phyloP scores from a whole-genome alignment of 495 filamentous ascomycete genomes.

The Penicillium canescens region DNA sequence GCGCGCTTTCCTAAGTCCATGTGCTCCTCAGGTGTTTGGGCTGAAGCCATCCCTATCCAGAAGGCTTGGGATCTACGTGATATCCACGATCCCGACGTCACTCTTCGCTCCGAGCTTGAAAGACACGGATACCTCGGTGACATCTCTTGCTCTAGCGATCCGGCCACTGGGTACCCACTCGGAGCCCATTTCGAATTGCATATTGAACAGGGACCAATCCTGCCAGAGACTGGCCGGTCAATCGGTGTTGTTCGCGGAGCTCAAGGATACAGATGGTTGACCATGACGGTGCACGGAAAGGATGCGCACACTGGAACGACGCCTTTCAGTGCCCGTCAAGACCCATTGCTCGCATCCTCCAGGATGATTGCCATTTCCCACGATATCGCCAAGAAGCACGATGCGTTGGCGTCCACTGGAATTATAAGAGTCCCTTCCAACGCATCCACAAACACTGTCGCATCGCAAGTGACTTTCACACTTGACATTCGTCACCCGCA shows the following conservation, averaged over 20 bases:
- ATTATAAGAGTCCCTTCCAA: slow-evolving; percentile 58
- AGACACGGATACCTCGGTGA: slow-evolving; percentile 67
- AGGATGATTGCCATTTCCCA: slow-evolving; percentile 67
- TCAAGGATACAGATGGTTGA: slow-evolving; percentile 63
- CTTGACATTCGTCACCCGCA: slow-evolving; percentile 66
- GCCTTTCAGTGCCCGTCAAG: slow-evolving; percentile 48
- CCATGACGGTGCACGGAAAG: slow-evolving; percentile 56
- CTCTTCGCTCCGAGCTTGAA: slow-evolving; percentile 54
- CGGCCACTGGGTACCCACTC: slow-evolving; percentile 38
- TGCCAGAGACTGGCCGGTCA: slow-evolving; percentile 55
- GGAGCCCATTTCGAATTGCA: slow-evolving; percentile 79
- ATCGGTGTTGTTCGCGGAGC: slow-evolving; percentile 70
- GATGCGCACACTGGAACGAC: slow-evolving; percentile 78
- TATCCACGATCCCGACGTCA: slow-evolving; percentile 54
- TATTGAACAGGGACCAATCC: slow-evolving; percentile 75
- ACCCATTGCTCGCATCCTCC: slow-evolving; percentile 63
- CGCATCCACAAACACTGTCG: slow-evolving; percentile 70
- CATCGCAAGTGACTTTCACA: slow-evolving; percentile 63
- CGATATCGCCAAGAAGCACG: slow-evolving; percentile 50
- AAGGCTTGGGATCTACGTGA: slow-evolving; percentile 58
- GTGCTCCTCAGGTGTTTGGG: slow-evolving; percentile 74
- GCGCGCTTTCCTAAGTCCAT: slow-evolving; percentile 78
- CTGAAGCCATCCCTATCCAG: slow-evolving; percentile 59
- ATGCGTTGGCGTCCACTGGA: slow-evolving; percentile 64
- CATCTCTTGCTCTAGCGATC: slow-evolving; percentile 38